Percentiles rank a stretch among this genome's conserved stretches.
phyloP scores from a whole-genome alignment of 305 asterid species.

The Lippia alba region DNA sequence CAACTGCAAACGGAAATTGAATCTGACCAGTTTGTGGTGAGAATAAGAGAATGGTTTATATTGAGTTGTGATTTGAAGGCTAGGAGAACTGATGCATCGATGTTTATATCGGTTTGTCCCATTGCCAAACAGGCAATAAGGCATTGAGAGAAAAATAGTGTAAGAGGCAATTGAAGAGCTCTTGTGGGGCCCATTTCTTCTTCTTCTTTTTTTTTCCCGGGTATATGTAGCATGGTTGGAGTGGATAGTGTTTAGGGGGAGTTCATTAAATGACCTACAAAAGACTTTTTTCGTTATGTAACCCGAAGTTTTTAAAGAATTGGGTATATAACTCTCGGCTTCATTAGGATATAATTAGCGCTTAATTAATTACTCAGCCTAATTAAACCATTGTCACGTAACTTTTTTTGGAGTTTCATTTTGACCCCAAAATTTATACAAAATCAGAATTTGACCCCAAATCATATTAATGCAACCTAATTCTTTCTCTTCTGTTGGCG shows the following conservation, averaged over 20 bases:
- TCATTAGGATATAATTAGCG: too few relatives aligned
- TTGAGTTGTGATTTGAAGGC: constrained; percentile 29
- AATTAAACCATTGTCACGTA: too few relatives aligned
- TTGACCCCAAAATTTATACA: too few relatives aligned
- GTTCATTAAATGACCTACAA: too few relatives aligned
- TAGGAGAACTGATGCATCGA: constrained; percentile 32
- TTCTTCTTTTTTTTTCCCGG: neutral
- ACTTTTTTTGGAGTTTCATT: too few relatives aligned
- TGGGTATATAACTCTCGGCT: too few relatives aligned
- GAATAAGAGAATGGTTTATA: constrained; percentile 1
- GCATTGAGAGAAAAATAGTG: neutral
- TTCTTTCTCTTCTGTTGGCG: too few relatives aligned
- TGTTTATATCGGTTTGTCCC: constrained; percentile 17
- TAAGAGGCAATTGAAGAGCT: constrained; percentile 1
- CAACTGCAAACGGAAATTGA: constrained; percentile 32
- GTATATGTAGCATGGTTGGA: constrained; percentile 59
- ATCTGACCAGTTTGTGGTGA: constrained; percentile 33
- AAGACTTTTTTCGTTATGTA: too few relatives aligned
- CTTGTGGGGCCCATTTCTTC: constrained; percentile 1
- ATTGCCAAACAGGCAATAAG: constrained; percentile 5
- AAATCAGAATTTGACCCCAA: too few relatives aligned
- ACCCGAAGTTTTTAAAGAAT: too few relatives aligned
- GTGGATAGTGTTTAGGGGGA: constrained; percentile 39
- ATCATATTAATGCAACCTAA: too few relatives aligned
- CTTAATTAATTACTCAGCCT: too few relatives aligned